Conservation (phyloP, 2,329 filamentous ascomycete genomes). For the Mycosphaerella sp. region DNA sequence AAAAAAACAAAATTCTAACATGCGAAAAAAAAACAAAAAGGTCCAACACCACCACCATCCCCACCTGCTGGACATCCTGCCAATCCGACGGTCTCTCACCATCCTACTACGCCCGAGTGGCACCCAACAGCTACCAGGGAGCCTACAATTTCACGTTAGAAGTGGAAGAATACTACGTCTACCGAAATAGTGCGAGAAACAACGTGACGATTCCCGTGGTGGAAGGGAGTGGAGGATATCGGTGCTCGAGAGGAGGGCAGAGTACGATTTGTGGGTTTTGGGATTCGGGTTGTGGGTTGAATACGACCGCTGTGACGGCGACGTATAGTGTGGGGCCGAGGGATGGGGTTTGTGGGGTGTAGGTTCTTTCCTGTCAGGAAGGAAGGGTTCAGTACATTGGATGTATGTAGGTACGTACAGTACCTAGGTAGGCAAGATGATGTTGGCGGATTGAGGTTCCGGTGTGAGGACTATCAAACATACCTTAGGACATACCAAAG, state of each 20-base stretch:
- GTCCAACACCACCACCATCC: not conserved
- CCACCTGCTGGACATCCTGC: conserved; percentile 8
- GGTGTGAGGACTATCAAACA: too few relatives aligned
- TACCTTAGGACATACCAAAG: too few relatives aligned
- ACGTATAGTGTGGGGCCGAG: not conserved
- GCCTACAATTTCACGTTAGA: conserved; percentile 6
- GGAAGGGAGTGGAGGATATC: not conserved
- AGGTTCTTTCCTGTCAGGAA: too few relatives aligned
- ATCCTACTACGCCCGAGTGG: conserved; percentile 9
- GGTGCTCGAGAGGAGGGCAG: conserved; percentile 4
- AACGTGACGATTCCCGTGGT: conserved; percentile 6
- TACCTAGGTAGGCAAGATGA: too few relatives aligned
- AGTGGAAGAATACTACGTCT: conserved; percentile 14
- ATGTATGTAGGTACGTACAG: too few relatives aligned
- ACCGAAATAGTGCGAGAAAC: conserved; percentile 4
- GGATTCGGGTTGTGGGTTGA: not conserved
- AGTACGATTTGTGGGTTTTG: conserved; percentile 2
- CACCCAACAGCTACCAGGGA: not conserved
- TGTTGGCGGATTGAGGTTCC: too few relatives aligned
- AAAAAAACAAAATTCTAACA: not conserved
- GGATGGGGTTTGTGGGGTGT: not conserved
- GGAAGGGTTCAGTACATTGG: too few relatives aligned
- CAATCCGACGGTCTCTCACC: not conserved
- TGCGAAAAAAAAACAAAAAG: not conserved
- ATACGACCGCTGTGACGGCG: not conserved